These are phyloP conservation scores for Phytopythium aichiense DNA, from an alignment of 352 stramenopile species.

Conservation along the genomic window DNA sequence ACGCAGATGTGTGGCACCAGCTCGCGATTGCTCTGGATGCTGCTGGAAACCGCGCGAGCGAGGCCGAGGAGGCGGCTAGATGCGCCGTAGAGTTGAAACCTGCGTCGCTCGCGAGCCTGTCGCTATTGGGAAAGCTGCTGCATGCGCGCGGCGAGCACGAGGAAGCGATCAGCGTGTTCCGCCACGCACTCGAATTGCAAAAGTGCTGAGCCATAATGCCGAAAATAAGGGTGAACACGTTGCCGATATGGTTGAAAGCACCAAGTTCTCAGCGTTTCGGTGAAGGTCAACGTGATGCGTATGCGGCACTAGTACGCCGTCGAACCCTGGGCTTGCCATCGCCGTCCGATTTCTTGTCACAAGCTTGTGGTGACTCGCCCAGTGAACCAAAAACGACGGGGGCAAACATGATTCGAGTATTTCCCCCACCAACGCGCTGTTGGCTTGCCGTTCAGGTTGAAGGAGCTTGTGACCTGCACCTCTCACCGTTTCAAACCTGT, in stretches of 20 bases:
- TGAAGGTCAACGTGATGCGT: too few species aligned
- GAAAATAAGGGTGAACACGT: not conserved
- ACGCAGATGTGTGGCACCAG: slow-evolving; percentile 45
- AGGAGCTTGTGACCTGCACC: too few species aligned
- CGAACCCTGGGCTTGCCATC: too few species aligned
- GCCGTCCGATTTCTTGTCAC: too few species aligned
- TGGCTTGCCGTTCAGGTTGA: too few species aligned
- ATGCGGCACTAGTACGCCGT: too few species aligned
- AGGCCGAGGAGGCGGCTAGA: slow-evolving; percentile 47
- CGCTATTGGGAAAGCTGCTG: slow-evolving; percentile 56
- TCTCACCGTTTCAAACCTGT: too few species aligned
- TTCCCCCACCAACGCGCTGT: too few species aligned
- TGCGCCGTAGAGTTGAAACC: slow-evolving; percentile 41
- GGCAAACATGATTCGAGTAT: too few species aligned
- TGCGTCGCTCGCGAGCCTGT: slow-evolving; percentile 47
- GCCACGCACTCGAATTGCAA: slow-evolving; percentile 51
- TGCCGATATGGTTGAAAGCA: not conserved
- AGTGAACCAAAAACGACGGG: too few species aligned
- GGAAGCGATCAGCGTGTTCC: slow-evolving; percentile 64
- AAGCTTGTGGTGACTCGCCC: too few species aligned
- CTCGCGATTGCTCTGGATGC: slow-evolving; percentile 64
- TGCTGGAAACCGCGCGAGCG: slow-evolving; percentile 22
- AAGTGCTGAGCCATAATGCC: slow-evolving; percentile 6
- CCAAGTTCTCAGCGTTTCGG: not conserved
- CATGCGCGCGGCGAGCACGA: slow-evolving; percentile 62